These are phyloP conservation scores for Boletus holoroseus DNA, from an alignment of 1,284 basidiomycete species.

Conservation along the genomic window DNA sequence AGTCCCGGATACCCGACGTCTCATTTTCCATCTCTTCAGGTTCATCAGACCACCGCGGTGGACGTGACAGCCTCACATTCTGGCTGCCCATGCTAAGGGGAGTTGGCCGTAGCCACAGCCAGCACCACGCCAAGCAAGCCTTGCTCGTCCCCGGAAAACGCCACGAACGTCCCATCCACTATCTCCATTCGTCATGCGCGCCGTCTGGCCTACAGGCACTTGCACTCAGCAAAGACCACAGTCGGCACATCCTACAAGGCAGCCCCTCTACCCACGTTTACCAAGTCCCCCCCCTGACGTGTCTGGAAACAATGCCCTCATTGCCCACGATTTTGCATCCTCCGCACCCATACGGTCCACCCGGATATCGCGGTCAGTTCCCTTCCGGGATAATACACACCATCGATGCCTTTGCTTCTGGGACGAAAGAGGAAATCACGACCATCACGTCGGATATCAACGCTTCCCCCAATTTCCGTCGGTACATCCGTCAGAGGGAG, in stretches of 20 bases:
- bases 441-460: constrained; percentile 22
- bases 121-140: constrained; percentile 41
- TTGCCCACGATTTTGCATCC: not conserved
- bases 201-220: constrained; percentile 18
- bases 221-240: constrained; percentile 11
- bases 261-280: not conserved
- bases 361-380: constrained; percentile 15
- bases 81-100: constrained; percentile 70
- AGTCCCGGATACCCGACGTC: not conserved
- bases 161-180: constrained; percentile 10
- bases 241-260: constrained; percentile 8
- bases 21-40: constrained; percentile 1
- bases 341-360: not conserved
- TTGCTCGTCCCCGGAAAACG: constrained; percentile 18
- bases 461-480: constrained; percentile 25
- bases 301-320: not conserved
- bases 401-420: constrained; percentile 25
- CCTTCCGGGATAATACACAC: constrained; percentile 25
- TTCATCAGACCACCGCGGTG: constrained; percentile 30
- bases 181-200: constrained; percentile 26
- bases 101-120: constrained; percentile 50
- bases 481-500: constrained; percentile 37
- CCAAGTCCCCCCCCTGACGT: not conserved
- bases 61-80: constrained; percentile 36
- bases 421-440: constrained; percentile 23